Evolutionary conservation across 1,284 basidiomycete genomes (phyloP).

Genomic region (Leccinum pachyderme): DNA sequence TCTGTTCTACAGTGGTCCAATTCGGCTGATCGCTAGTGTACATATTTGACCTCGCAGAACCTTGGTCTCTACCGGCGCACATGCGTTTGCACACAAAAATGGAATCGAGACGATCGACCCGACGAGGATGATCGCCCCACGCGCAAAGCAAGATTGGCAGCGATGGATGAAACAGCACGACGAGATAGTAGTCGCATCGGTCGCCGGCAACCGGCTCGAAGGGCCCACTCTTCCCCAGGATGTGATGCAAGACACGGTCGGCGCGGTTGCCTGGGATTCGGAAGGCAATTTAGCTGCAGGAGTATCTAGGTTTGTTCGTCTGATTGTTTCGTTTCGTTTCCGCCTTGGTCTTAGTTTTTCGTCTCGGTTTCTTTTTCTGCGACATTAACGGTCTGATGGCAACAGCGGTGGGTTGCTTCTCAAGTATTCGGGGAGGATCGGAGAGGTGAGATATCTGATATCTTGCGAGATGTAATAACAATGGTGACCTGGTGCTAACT

Average conservation of each 20-base stretch:
- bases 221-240: constrained; percentile 19
- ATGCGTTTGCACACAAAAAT: constrained; percentile 40
- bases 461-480: not conserved
- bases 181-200: not conserved
- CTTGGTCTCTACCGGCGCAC: constrained; percentile 53
- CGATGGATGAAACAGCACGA: constrained; percentile 53
- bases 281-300: constrained; percentile 56
- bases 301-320: constrained; percentile 59
- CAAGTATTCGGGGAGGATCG: constrained; percentile 66
- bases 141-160: constrained; percentile 54
- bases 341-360: not conserved
- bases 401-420: constrained; percentile 69
- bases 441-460: constrained; percentile 48
- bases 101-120: constrained; percentile 38
- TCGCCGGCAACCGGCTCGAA: not conserved
- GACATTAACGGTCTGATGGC: not conserved
- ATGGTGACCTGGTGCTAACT: not conserved
- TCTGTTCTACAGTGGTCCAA: not conserved
- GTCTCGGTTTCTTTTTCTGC: not conserved
- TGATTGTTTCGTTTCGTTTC: not conserved
- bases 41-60: constrained; percentile 31
- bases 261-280: constrained; percentile 56
- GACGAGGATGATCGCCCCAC: constrained; percentile 46
- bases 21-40: not conserved
- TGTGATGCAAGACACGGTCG: constrained; percentile 71